Percentiles rank a stretch among this genome's conserved stretches.
These are phyloP conservation scores for Fusarium subtropicale DNA, from an alignment of 2,329 filamentous ascomycete genomes.

Conservation along the genomic window DNA sequence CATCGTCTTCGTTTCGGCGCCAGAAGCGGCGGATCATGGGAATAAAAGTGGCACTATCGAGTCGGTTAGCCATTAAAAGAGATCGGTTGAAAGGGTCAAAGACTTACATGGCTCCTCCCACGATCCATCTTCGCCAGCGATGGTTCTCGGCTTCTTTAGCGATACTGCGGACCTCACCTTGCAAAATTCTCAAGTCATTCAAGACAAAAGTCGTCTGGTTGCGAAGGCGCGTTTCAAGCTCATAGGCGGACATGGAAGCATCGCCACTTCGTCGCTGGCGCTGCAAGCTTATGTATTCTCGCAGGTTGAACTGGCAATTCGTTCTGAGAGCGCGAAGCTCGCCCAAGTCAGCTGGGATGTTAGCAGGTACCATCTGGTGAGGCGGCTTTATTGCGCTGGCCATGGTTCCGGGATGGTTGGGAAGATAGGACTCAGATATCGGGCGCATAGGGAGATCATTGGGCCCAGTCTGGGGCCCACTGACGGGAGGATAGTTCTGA, in stretches of 20 bases:
- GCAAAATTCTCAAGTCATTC: constrained; percentile 58
- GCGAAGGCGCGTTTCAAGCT: constrained; percentile 58
- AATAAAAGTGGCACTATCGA: constrained; percentile 61
- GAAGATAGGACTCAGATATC: constrained; percentile 39
- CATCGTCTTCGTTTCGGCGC: constrained; percentile 56
- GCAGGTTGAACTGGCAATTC: constrained; percentile 53
- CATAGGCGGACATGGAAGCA: constrained; percentile 49
- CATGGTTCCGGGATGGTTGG: constrained; percentile 40
- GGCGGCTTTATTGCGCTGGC: constrained; percentile 22
- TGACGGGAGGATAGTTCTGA: constrained; percentile 41
- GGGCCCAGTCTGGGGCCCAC: constrained; percentile 35
- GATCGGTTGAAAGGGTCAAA: constrained; percentile 4
- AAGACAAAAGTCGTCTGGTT: constrained; percentile 58
- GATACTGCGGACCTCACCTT: constrained; percentile 58
- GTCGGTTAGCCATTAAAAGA: constrained; percentile 12
- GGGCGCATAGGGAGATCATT: constrained; percentile 41
- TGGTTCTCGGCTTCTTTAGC: constrained; percentile 59
- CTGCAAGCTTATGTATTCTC: constrained; percentile 52
- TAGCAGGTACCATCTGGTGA: constrained; percentile 36
- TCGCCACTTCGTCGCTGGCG: constrained; percentile 47
- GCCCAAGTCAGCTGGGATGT: constrained; percentile 38
- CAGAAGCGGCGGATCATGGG: constrained; percentile 65
- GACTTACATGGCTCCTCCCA: constrained; percentile 64
- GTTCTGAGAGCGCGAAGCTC: constrained; percentile 51
- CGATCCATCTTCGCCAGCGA: constrained; percentile 64